Conservation (phyloP, 2,329 filamentous ascomycete genomes). For the Botrytis galanthina region DNA sequence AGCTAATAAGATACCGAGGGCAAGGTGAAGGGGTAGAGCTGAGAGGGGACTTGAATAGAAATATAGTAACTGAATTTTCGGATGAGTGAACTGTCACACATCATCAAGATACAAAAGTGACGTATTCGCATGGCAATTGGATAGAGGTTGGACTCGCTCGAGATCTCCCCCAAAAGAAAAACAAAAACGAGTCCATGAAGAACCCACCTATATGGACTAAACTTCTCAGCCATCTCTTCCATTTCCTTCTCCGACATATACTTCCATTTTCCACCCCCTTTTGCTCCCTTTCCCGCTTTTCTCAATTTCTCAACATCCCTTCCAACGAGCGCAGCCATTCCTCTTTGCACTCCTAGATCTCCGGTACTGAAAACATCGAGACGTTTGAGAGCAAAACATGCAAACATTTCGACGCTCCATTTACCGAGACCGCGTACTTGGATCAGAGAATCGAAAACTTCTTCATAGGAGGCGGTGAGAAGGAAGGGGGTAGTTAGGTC, state of each 20-base stretch:
- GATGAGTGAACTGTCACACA: background rate
- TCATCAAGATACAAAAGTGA: background rate
- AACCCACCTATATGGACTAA: slow-evolving; percentile 72
- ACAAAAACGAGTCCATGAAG: background rate
- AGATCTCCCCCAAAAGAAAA: too few relatives aligned
- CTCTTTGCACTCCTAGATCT: slow-evolving; percentile 88
- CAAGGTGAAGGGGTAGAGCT: background rate
- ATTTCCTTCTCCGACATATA: slow-evolving; percentile 96
- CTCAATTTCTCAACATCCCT: slow-evolving; percentile 83
- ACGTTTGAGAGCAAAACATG: slow-evolving; percentile 89
- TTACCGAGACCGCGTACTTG: slow-evolving; percentile 82
- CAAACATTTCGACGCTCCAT: slow-evolving; percentile 99
- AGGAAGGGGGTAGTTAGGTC: slow-evolving; percentile 76
- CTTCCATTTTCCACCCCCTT: slow-evolving; percentile 76
- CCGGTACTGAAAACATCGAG: slow-evolving; percentile 92
- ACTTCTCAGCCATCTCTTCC: slow-evolving; percentile 75
- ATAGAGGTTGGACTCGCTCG: background rate
- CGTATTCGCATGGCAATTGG: background rate
- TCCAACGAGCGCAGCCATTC: slow-evolving; percentile 85
- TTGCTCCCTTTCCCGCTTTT: slow-evolving; percentile 55
- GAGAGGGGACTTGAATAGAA: too few relatives aligned
- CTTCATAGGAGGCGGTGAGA: slow-evolving; percentile 76
- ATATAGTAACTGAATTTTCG: background rate
- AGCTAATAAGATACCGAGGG: background rate
- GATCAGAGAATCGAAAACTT: slow-evolving; percentile 76